Conservation (phyloP, 352 stramenopile genomes). For the Globisporangium nagaii region DNA sequence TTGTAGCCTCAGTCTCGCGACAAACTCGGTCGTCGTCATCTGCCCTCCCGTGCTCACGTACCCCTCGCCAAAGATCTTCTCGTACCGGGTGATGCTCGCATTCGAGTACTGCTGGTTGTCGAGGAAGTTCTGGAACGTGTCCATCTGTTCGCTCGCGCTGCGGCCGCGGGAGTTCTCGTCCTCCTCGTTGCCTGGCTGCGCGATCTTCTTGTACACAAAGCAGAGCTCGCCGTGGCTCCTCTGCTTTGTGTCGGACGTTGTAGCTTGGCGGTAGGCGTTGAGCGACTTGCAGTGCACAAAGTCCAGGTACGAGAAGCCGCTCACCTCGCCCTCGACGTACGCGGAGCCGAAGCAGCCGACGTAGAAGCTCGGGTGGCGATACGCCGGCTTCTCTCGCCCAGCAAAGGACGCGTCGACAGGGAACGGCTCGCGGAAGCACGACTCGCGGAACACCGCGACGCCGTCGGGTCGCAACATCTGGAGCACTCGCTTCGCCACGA, state of each 20-base stretch:
- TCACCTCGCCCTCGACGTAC: conserved; percentile 24
- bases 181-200: conserved; percentile 21
- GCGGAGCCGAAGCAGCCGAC: conserved; percentile 33
- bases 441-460: neutral
- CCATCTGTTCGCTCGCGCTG: conserved; percentile 22
- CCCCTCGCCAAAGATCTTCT: conserved; percentile 60
- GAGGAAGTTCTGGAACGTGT: conserved; percentile 55
- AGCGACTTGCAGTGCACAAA: neutral
- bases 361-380: conserved; percentile 56
- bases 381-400: conserved; percentile 7
- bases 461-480: neutral
- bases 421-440: neutral
- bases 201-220: conserved; percentile 50
- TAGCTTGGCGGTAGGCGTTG: conserved; percentile 16
- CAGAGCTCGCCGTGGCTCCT: conserved; percentile 70
- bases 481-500: neutral
- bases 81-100: conserved; percentile 48
- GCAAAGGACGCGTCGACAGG: neutral
- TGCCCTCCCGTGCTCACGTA: conserved; percentile 57
- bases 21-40: conserved; percentile 41
- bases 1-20: neutral
- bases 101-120: conserved; percentile 59
- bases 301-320: conserved; percentile 12
- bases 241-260: too few species aligned
- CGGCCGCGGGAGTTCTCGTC: conserved; percentile 19